Conservation (phyloP, 768 basidiomycete genomes). For the Vararia minispora region DNA sequence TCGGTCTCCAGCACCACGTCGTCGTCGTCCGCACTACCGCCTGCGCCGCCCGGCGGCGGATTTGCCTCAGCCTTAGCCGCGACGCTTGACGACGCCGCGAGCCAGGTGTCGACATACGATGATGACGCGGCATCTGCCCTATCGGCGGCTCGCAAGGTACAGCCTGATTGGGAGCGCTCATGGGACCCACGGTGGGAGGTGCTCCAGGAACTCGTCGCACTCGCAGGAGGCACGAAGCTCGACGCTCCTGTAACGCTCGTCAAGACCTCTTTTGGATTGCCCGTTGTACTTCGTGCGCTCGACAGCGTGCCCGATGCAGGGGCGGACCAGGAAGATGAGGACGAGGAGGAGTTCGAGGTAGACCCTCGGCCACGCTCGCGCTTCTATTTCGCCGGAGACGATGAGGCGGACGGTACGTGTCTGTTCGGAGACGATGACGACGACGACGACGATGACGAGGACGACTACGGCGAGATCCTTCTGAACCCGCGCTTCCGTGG, state of each 20-base stretch:
- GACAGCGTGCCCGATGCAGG: constrained; percentile 1
- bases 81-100: too few relatives aligned
- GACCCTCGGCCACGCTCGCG: neutral
- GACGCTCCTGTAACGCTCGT: constrained; percentile 2
- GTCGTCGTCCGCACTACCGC: too few relatives aligned
- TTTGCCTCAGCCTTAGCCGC: too few relatives aligned
- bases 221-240: constrained; percentile 6
- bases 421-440: constrained; percentile 4
- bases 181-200: constrained; percentile 16
- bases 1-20: too few relatives aligned
- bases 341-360: too few relatives aligned
- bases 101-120: too few relatives aligned
- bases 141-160: too few relatives aligned
- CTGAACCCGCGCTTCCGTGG: constrained; percentile 11
- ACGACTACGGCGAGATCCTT: constrained; percentile 13
- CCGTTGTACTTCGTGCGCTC: constrained; percentile 7
- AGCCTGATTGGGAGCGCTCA: constrained; percentile 7
- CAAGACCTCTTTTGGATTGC: constrained; percentile 9
- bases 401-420: neutral
- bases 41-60: too few relatives aligned
- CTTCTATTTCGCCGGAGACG: constrained; percentile 6
- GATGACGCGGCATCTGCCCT: too few relatives aligned
- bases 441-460: constrained; percentile 11
- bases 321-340: too few relatives aligned
- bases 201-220: constrained; percentile 11